phyloP scores from a whole-genome alignment of 768 basidiomycete genomes.

The Gelatoporia subvermispora region DNA sequence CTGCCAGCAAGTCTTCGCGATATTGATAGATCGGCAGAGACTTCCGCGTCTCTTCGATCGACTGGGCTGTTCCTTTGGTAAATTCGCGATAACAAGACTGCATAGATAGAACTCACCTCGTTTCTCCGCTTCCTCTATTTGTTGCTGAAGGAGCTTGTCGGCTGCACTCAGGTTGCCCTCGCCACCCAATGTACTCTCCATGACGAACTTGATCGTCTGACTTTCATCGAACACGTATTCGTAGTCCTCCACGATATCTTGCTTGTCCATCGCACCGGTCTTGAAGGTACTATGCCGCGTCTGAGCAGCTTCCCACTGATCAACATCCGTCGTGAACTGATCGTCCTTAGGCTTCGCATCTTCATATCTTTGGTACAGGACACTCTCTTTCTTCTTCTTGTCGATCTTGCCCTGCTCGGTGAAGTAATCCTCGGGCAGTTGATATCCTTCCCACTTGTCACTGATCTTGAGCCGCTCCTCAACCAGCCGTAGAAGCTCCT shows the following conservation, averaged over 20 bases:
- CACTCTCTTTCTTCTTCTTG: constrained; percentile 91
- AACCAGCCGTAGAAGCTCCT: constrained; percentile 84
- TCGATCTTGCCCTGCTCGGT: constrained; percentile 99
- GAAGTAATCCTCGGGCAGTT: constrained; percentile 95
- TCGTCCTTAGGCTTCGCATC: constrained; percentile 90
- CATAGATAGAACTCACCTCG: constrained; percentile 50
- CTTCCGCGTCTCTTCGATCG: constrained; percentile 92
- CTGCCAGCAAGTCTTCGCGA: constrained; percentile 83
- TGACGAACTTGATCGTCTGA: constrained; percentile 93
- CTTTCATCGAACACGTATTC: constrained; percentile 99
- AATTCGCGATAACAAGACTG: constrained; percentile 1
- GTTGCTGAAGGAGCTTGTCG: constrained; percentile 77
- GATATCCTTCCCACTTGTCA: constrained; percentile 95
- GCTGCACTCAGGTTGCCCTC: constrained; percentile 71
- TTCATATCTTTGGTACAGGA: constrained; percentile 90
- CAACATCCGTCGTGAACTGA: constrained; percentile 93
- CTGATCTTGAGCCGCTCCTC: constrained; percentile 93
- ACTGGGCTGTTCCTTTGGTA: constrained; percentile 49
- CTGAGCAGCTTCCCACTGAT: constrained; percentile 96
- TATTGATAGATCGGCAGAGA: constrained; percentile 88
- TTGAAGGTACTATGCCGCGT: constrained; percentile 85
- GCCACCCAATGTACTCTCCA: constrained; percentile 70
- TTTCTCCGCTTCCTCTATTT: constrained; percentile 89
- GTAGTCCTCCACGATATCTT: constrained; percentile 75
- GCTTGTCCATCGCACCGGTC: constrained; percentile 89